Evolutionary conservation across 768 basidiomycete species (phyloP), one percentile per base, ranked within the genome.

Genomic region (Boletus vinaceobasis): DNA sequence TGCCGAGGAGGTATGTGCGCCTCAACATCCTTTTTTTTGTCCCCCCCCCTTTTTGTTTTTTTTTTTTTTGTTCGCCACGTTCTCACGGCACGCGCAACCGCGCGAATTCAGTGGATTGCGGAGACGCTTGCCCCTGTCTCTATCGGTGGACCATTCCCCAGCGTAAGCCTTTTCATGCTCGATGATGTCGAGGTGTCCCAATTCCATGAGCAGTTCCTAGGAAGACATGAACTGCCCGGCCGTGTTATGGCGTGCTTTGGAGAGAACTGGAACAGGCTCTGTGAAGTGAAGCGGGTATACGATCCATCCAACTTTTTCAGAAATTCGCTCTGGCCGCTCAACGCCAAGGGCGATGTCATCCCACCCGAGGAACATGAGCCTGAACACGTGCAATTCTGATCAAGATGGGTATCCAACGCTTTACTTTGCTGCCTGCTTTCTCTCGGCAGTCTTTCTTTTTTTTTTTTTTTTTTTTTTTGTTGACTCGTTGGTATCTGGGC

Each of bases 121-220:
- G 82, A 78, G 5, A 89, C 88, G 4, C 77, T 95, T 52, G 77
- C 82, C 57, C 81, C 85, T 1, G 82, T 89, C 27, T 81, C 86
- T 37, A 72, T 84, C 42, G 93, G 93, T 29, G 92, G 91, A 21
- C 87, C 92, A 2, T 81, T 86, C 65, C 93, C 93, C 7, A 89
- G 88, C 60, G 93, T 93, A 68, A 72, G 87, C 79, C 13, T 57
- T 57, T 62, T 56, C 56, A 52, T 59, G 43, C 44, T 38, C 57
- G 23, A 61, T 59, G 51, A 51, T 50, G 52, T 42, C 36, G 53
- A 61, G 60, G 51, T 58, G 27, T 52, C 56, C 55, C 53, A 59
- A 59, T 51, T 56, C 55, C 50, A 49, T 56, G 61, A 59, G 55
- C 69, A 91, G 89, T 89, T 91, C 77, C 75, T 91, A 44, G 88